Conservation (phyloP, 345 rosid species). For the Zanthoxylum bungeanum region DNA sequence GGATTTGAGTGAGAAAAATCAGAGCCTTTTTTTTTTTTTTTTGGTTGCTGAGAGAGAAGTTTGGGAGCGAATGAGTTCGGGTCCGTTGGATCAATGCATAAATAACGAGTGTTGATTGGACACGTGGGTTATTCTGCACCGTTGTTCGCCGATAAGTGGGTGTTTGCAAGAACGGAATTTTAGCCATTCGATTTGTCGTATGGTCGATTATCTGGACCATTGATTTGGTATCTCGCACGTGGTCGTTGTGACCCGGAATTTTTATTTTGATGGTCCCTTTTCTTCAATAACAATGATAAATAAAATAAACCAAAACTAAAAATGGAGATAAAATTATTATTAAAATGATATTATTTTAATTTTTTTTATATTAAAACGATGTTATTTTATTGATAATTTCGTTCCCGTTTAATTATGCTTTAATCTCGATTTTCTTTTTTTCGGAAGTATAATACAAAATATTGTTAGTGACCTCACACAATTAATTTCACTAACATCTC, state of each 20-base stretch:
- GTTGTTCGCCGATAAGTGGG: constrained; percentile 35
- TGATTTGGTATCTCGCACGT: constrained; percentile 19
- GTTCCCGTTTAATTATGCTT: no score
- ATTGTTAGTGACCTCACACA: neutral
- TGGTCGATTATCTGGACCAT: constrained; percentile 10
- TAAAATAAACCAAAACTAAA: no score
- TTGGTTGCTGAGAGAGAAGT: neutral
- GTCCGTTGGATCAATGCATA: constrained; percentile 19
- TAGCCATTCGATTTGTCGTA: constrained; percentile 17
- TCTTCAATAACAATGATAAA: no score
- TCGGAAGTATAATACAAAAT: neutral
- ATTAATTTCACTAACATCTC: neutral
- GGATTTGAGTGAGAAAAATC: neutral
- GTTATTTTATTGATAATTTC: no score
- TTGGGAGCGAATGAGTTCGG: neutral
- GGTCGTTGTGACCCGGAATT: constrained; percentile 13
- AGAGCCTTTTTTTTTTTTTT: neutral
- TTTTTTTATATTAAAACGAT: no score
- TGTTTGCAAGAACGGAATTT: neutral
- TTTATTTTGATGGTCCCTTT: neutral
- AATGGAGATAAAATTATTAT: no score
- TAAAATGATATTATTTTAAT: neutral
- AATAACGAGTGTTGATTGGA: neutral
- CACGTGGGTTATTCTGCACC: constrained; percentile 27
- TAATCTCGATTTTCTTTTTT: neutral